phyloP scores from a whole-genome alignment of 805 yeast genomes.

The Zygotorulaspora chibaensis region DNA sequence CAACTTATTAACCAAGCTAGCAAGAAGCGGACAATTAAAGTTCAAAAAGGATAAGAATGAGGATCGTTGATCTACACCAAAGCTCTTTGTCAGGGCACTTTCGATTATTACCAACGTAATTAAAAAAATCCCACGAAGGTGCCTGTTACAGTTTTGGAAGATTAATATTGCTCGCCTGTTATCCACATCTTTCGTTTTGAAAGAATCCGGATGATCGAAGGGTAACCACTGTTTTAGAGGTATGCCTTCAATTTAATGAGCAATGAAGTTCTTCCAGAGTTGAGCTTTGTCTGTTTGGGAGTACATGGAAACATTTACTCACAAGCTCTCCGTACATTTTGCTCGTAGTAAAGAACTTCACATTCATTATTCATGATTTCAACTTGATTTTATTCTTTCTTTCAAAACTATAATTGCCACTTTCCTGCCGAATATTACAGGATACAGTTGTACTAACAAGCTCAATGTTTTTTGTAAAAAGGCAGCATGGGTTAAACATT shows the following conservation, averaged over 20 bases:
- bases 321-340: constrained; percentile 17
- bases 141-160: constrained; percentile 99
- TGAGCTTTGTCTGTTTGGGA: constrained; percentile 46
- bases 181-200: constrained; percentile 38
- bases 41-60: background rate
- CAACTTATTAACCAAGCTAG: constrained; percentile 4
- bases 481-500: constrained; percentile 99
- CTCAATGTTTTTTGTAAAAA: constrained; percentile 28
- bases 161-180: constrained; percentile 55
- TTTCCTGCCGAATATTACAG: constrained; percentile 7
- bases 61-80: constrained; percentile 46
- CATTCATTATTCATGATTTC: constrained; percentile 36
- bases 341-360: constrained; percentile 90
- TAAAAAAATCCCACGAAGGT: constrained; percentile 45
- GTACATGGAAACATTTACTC: background rate
- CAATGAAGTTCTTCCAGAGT: constrained; percentile 62
- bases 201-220: constrained; percentile 33
- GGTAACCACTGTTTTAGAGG: constrained; percentile 45
- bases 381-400: background rate
- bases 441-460: constrained; percentile 34
- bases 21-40: background rate
- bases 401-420: background rate
- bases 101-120: constrained; percentile 24
- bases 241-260: constrained; percentile 43
- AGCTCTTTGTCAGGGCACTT: constrained; percentile 80